Percentiles rank a stretch among this genome's conserved stretches.
Conservation (phyloP, 169 alveolate genomes). For the Babesia gibsoni region DNA sequence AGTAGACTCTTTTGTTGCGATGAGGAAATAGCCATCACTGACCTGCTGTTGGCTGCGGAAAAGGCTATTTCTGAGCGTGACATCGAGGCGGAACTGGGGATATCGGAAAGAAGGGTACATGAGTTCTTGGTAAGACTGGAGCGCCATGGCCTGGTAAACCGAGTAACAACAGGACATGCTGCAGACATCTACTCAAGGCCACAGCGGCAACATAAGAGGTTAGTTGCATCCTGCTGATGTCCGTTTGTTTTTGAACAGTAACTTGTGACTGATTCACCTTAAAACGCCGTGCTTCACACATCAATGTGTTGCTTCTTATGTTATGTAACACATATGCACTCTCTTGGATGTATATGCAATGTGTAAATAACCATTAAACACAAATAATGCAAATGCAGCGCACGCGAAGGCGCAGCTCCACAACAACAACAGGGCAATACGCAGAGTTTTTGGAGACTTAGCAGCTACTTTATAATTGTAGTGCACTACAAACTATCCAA, state of each 20-base stretch:
- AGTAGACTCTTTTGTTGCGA: constrained; percentile 71
- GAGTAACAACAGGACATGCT: constrained; percentile 21
- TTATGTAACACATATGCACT: too few relatives aligned
- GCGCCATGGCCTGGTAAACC: constrained; percentile 53
- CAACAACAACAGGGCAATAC: constrained; percentile 21
- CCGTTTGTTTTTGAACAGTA: too few relatives aligned
- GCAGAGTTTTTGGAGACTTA: constrained; percentile 66
- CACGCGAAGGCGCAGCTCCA: constrained; percentile 21
- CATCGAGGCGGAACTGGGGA: constrained; percentile 60
- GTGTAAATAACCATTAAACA: too few relatives aligned
- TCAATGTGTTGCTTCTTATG: too few relatives aligned
- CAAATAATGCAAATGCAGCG: too few relatives aligned
- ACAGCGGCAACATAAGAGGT: constrained; percentile 31
- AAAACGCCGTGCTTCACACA: too few relatives aligned
- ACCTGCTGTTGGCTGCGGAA: constrained; percentile 67
- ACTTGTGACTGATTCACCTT: too few relatives aligned
- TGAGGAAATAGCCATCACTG: constrained; percentile 71
- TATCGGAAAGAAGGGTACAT: constrained; percentile 63
- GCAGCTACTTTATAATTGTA: constrained; percentile 63
- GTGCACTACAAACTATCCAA: constrained; percentile 63
- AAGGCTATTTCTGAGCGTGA: constrained; percentile 68
- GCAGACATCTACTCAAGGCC: constrained; percentile 33
- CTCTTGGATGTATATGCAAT: too few relatives aligned
- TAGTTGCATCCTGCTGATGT: too few relatives aligned
- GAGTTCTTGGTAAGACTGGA: constrained; percentile 60